Percentiles rank a stretch among this genome's conserved stretches.
These are phyloP conservation scores for Radiomyces spectabilis DNA, from an alignment of 192 early-diverging fungal species.

Conservation along the genomic window DNA sequence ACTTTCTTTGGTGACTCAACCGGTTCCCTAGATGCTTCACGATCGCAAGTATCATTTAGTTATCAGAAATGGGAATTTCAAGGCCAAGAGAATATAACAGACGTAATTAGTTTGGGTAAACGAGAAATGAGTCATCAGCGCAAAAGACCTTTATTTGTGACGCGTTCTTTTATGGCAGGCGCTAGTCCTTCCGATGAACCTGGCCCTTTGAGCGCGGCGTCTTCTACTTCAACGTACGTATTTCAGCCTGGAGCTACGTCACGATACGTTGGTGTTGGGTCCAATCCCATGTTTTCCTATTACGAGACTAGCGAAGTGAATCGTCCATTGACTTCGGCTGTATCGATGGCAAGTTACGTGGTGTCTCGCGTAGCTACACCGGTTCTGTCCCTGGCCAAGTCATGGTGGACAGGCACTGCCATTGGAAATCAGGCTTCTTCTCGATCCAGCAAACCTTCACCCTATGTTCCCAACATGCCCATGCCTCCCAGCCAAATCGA, in stretches of 20 bases:
- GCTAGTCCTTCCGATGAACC: no score
- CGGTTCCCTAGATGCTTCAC: conserved; percentile 20
- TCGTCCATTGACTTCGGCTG: conserved; percentile 41
- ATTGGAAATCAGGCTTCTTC: background rate
- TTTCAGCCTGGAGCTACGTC: conserved; percentile 31
- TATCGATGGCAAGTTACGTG: conserved; percentile 40
- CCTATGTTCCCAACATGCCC: conserved; percentile 22
- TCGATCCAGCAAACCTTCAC: conserved; percentile 21
- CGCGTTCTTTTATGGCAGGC: no score
- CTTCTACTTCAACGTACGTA: background rate
- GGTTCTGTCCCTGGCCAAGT: conserved; percentile 64
- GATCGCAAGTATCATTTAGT: conserved; percentile 30
- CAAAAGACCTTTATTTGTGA: no score
- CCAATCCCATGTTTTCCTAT: conserved; percentile 48
- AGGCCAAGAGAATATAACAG: conserved; percentile 31
- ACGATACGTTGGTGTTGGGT: conserved; percentile 47
- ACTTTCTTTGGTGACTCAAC: no score
- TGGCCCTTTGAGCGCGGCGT: no score
- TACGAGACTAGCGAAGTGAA: conserved; percentile 42
- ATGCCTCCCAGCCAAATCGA: conserved; percentile 40
- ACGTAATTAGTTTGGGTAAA: conserved; percentile 41
- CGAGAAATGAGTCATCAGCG: no score
- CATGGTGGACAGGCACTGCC: conserved; percentile 39
- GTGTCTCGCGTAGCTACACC: conserved; percentile 44
- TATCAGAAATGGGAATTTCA: conserved; percentile 49